Evolutionary conservation across 2,329 filamentous ascomycete genomes (phyloP).

Genomic region (Diaporthe batatas): DNA sequence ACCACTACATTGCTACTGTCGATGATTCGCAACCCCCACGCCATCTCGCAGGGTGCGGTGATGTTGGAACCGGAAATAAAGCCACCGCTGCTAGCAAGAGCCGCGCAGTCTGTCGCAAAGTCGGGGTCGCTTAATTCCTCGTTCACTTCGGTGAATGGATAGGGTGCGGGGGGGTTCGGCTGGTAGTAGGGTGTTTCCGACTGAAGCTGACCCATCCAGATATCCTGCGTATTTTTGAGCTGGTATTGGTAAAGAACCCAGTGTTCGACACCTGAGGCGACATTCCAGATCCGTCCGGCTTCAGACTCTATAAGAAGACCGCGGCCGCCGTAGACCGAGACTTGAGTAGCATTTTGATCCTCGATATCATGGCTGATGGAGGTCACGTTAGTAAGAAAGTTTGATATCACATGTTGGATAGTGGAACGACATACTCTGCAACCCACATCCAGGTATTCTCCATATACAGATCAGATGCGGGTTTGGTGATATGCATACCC

Average conservation of each 20-base stretch:
- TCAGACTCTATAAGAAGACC: conserved; percentile 62
- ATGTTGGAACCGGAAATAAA: conserved; percentile 39
- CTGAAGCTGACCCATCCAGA: conserved; percentile 75
- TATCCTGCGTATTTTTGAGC: conserved; percentile 68
- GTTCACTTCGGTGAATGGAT: conserved; percentile 64
- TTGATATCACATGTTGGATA: background rate
- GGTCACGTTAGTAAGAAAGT: background rate
- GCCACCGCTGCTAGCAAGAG: conserved; percentile 15
- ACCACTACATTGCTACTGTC: conserved; percentile 66
- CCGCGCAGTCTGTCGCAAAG: conserved; percentile 61
- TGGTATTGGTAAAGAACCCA: conserved; percentile 78
- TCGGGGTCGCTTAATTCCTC: conserved; percentile 60
- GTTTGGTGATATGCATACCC: conserved; percentile 58
- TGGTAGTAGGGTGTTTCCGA: conserved; percentile 81
- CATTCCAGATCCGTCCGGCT: conserved; percentile 67
- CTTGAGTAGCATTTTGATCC: conserved; percentile 56
- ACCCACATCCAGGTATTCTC: conserved; percentile 67
- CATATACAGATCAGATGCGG: conserved; percentile 55
- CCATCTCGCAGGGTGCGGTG: conserved; percentile 63
- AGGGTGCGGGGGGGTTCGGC: conserved; percentile 70
- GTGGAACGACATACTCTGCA: conserved; percentile 48
- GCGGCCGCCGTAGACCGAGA: conserved; percentile 65
- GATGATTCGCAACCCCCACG: conserved; percentile 75
- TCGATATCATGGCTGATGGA: conserved; percentile 63
- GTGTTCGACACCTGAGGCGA: conserved; percentile 76